Base-by-base conservation (phyloP, 352 stramenopile genomes). In the Globisporangium irregulare region DNA sequence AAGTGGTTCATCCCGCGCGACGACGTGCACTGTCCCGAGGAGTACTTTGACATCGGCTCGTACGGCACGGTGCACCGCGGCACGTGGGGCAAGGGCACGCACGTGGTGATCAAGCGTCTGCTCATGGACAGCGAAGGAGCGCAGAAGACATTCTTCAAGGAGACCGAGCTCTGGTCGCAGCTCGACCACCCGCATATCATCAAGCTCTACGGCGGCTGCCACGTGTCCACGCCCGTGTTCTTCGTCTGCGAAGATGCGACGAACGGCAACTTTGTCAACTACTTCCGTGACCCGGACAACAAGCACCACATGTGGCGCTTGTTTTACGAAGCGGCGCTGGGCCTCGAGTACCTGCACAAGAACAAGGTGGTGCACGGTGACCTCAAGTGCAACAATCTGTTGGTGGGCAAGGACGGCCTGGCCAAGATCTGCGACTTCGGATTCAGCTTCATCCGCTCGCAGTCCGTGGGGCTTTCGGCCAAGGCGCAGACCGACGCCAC, bases 311-410 rank as follows among this genome's bases (percentile, higher is more conserved):
- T 79, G 12, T 78, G 72, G 69, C 62, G 54, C 1, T 62, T 66
- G 1, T 75, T 89, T 29, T 74, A 81, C 61, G 70, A 87, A 50
- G 75, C 77, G 0, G 74, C 78, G 2, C 41, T 85, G 10, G 87
- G 82, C 0, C 68, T 95, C 20, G 36, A 62, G 22, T 94, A 82
- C 72, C 59, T 95, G 22, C 84, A 95, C 70, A 50, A 64, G 41
- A 58, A 80, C 38, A 78, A 80, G 51, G 74, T 92, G 12, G 77
- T 97, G 12, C 91, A 97, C 59, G 85, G 91, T 14, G 89, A 97
- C 62, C 76, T 97, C 22, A 97, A 97, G 64, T 90, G 86, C 57
- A 90, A 79, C 60, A 97, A 97, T 70, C 69, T 97, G 24, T 76
- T 97, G 4, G 73, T 97, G 8, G 87, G 84, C n/a, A 46, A 27